Evolutionary conservation across 768 basidiomycete species (phyloP).

Genomic region (Phaffia australis): DNA sequence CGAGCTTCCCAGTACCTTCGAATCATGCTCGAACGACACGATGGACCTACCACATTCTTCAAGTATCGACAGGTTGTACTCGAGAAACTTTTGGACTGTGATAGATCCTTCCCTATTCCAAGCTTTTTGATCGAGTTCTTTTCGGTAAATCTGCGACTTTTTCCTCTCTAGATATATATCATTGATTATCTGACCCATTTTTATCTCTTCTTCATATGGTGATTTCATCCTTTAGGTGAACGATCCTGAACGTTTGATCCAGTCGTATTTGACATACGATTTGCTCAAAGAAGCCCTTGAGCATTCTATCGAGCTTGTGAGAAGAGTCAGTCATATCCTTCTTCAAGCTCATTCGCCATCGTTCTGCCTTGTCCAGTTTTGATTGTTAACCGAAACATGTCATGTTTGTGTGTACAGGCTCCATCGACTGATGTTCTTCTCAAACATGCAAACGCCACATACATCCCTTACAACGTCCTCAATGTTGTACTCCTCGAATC

Average conservation of each 20-base stretch:
- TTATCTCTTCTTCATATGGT: constrained; percentile 40
- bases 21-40: constrained; percentile 64
- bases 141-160: constrained; percentile 30
- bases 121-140: constrained; percentile 72
- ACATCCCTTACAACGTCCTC: constrained; percentile 19
- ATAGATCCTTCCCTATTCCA: constrained; percentile 52
- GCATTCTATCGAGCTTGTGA: constrained; percentile 58
- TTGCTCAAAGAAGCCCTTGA: constrained; percentile 65
- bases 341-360: not conserved
- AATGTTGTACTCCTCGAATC: constrained; percentile 13
- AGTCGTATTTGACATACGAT: constrained; percentile 65
- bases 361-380: not conserved
- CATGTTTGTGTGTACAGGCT: not conserved
- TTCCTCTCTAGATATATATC: not conserved
- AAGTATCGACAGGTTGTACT: constrained; percentile 65
- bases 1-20: constrained; percentile 84
- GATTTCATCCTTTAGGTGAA: constrained; percentile 44
- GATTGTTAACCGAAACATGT: not conserved
- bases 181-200: constrained; percentile 6
- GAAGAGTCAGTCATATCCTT: constrained; percentile 48
- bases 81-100: constrained; percentile 62
- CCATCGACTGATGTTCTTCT: constrained; percentile 9
- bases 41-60: constrained; percentile 58
- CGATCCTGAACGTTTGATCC: constrained; percentile 75
- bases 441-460: not conserved